Percentiles rank a stretch among this genome's conserved stretches.
These are phyloP conservation scores for Crithidia acanthocephali DNA, from an alignment of 208 protist genomes.

Conservation along the genomic window DNA sequence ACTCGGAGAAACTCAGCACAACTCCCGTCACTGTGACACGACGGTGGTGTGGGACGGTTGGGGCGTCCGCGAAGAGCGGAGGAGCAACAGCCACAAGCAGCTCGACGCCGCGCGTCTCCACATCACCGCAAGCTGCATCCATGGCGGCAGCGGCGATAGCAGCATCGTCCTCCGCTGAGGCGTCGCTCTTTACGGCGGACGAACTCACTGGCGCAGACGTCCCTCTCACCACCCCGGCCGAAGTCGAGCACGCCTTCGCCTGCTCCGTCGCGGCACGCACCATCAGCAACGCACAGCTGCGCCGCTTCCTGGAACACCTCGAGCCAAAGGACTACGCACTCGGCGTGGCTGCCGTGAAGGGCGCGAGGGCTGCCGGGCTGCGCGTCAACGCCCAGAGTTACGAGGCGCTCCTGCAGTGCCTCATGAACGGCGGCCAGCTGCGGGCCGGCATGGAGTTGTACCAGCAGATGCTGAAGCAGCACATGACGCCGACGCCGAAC, in stretches of 20 bases:
- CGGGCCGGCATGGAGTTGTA: constrained; percentile 82
- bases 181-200: neutral
- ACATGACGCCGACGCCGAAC: constrained; percentile 67
- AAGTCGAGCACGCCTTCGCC: constrained; percentile 65
- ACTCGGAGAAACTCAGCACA: no score
- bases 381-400: constrained; percentile 60
- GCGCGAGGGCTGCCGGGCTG: constrained; percentile 63
- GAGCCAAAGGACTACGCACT: constrained; percentile 53
- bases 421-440: constrained; percentile 77
- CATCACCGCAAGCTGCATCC: no score
- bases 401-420: constrained; percentile 60
- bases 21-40: no score
- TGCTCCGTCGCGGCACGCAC: constrained; percentile 75
- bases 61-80: no score
- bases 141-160: neutral
- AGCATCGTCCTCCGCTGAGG: constrained; percentile 1
- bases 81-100: neutral
- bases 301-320: constrained; percentile 68
- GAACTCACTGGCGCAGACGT: constrained; percentile 2
- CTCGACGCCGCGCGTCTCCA: no score
- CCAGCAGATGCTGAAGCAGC: constrained; percentile 57
- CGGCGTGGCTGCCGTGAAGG: constrained; percentile 69
- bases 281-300: constrained; percentile 79
- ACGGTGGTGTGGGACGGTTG: no score
- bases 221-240: constrained; percentile 38